Evolutionary conservation across 106 monocot genomes (phyloP).

Genomic region (Xerophyta viscosa): DNA sequence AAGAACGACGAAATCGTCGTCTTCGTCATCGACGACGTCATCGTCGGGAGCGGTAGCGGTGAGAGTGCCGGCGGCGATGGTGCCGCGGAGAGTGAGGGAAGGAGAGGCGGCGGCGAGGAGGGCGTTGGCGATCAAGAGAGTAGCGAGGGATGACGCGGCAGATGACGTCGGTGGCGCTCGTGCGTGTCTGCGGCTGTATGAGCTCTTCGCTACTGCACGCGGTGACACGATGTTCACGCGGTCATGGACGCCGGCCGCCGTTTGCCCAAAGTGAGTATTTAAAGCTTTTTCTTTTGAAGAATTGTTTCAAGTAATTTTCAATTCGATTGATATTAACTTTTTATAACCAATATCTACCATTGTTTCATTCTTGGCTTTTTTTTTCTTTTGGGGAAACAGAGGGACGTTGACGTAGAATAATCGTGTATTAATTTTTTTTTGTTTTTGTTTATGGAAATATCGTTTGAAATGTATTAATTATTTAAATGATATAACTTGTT

Average conservation of each 20-base stretch:
- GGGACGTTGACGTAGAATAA: no score
- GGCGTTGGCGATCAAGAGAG: constrained; percentile 48
- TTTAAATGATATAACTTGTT: no score
- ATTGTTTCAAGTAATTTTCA: no score
- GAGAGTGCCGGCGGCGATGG: constrained; percentile 14
- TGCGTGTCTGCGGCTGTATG: constrained; percentile 33
- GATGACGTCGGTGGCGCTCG: no score
- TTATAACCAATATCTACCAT: no score
- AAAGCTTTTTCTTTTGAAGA: constrained; percentile 14
- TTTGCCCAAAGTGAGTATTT: constrained; percentile 21
- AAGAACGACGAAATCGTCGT: constrained; percentile 1
- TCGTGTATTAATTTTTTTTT: no score
- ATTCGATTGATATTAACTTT: no score
- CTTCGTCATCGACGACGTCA: background rate
- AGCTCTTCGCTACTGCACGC: constrained; percentile 41
- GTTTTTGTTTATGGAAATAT: no score
- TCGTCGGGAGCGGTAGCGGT: constrained; percentile 9
- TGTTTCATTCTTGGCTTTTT: no score
- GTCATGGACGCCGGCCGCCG: constrained; percentile 49
- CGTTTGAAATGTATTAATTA: no score
- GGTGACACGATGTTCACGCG: constrained; percentile 71
- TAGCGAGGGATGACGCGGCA: constrained; percentile 16
- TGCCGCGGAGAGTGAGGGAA: constrained; percentile 19
- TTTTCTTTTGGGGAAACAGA: no score
- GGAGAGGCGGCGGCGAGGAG: constrained; percentile 42